Evolutionary conservation across 257 asterid genomes (phyloP).

Genomic region (Scutellaria barbata): DNA sequence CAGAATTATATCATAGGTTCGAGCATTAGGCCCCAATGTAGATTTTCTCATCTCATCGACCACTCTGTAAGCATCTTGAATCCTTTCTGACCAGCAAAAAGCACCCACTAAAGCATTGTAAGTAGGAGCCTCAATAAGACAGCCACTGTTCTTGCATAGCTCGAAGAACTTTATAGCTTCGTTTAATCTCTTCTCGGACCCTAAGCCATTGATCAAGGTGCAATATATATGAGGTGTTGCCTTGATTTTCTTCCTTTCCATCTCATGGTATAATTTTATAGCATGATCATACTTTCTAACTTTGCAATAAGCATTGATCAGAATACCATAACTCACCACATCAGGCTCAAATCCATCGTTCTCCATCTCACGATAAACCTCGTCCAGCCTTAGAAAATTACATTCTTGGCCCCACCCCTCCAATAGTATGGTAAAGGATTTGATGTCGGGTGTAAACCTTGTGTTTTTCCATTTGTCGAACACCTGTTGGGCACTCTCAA

Average conservation of each 20-base stretch:
- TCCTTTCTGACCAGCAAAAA: constrained; percentile 69
- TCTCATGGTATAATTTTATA: constrained; percentile 51
- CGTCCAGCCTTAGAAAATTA: constrained; percentile 62
- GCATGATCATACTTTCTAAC: constrained; percentile 59
- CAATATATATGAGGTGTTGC: constrained; percentile 85
- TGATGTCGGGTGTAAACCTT: constrained; percentile 62
- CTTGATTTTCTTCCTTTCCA: constrained; percentile 58
- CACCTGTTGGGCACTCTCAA: constrained; percentile 68
- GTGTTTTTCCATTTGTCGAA: constrained; percentile 68
- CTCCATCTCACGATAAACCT: constrained; percentile 76
- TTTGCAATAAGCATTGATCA: constrained; percentile 72
- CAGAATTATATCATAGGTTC: constrained; percentile 73
- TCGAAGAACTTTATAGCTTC: constrained; percentile 71
- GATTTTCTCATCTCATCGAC: constrained; percentile 67
- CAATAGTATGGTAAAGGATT: constrained; percentile 64
- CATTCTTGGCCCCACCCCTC: constrained; percentile 85
- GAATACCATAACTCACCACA: constrained; percentile 76
- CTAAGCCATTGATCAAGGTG: constrained; percentile 80
- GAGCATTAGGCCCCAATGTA: constrained; percentile 72
- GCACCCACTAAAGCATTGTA: constrained; percentile 86
- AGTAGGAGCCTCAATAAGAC: constrained; percentile 62
- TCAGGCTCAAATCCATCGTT: constrained; percentile 72
- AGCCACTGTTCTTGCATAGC: constrained; percentile 53
- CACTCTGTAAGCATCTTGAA: constrained; percentile 55
- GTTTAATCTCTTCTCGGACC: constrained; percentile 62